Evolutionary conservation across 179 eudicot species (phyloP), one percentile per base, ranked within the genome.

Genomic region (Patellifolia procumbens): DNA sequence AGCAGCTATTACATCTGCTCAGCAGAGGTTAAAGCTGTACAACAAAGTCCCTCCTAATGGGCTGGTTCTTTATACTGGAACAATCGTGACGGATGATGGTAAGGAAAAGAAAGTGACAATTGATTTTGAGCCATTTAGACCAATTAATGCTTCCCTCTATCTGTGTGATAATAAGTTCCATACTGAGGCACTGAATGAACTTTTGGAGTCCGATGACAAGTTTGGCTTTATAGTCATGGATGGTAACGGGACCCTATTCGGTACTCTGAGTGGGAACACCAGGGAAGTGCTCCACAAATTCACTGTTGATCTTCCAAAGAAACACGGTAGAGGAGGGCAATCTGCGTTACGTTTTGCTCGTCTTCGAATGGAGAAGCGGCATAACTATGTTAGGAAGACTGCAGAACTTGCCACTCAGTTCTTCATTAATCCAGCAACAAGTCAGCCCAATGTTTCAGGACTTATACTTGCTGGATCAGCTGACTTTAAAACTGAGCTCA

Each of bases 301-400:
- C 70, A 76, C 88, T 26, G 95, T 90, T 28, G 95, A 89, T 80
- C 91, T 90, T 56, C 95, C 95, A 15, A 90, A 90, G 80, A 90
- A 90, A 69, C 95, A 90, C 39, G 95, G 95, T 31, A 86, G 95
- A 83, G 95, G 95, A 81, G 92, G 95, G 45, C 92, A 90, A 67
- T 90, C 95, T 68, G 95, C 95, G 19, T 81, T 90, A 5, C 92
- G 95, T 66, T 90, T 90, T 78, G 91, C 92, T 78, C 95, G 95
- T 86, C 88, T 90, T 64, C 88, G 92, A 56, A 89, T 87, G 95
- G 95, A 90, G 77, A 90, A 90, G 79, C 85, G 95, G 7, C 95
- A 90, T 61, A 90, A 88, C 75, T 90, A 90, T 84, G 92, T 89
- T 77, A 87, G 92, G 73, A 90, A 90, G 84, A 90, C 95, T 19